phyloP scores from a whole-genome alignment of 2,329 filamentous ascomycete genomes.

The Apiospora arundinis region DNA sequence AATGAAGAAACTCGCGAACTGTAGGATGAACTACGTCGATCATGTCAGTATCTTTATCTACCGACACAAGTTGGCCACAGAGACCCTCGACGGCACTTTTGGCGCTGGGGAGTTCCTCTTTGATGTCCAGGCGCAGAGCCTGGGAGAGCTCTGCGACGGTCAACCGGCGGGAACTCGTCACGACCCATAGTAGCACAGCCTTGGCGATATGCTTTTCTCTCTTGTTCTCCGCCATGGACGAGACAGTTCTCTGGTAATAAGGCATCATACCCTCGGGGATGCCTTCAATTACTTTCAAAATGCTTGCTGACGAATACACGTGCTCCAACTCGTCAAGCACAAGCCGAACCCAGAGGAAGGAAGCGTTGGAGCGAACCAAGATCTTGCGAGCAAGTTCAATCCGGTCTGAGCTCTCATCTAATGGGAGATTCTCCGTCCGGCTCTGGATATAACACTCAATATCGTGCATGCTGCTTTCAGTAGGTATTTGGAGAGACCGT shows the following conservation, averaged over 20 bases:
- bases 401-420: no score
- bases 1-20: not conserved
- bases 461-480: no score
- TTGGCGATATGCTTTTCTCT: conserved; percentile 37
- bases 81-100: not conserved
- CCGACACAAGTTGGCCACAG: not conserved
- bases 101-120: conserved; percentile 21
- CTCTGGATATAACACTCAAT: no score
- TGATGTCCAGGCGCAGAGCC: conserved; percentile 38
- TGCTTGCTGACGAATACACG: not conserved
- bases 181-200: conserved; percentile 38
- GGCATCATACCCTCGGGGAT: conserved; percentile 43
- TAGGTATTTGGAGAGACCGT: not conserved
- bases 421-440: no score
- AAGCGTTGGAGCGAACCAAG: not conserved
- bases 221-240: conserved; percentile 35
- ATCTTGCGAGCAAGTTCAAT: no score
- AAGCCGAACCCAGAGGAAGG: not conserved
- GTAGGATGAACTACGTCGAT: not conserved
- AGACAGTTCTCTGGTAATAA: conserved; percentile 33
- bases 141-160: conserved; percentile 35
- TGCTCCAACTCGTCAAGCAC: not conserved
- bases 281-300: not conserved
- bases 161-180: conserved; percentile 29
- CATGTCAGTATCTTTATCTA: not conserved